A percentile compares a stretch with the other conserved stretches of the same genome.
These are phyloP conservation scores for Blastobotrys illinoisensis DNA, from an alignment of 1,139 yeast species.

Conservation along the genomic window DNA sequence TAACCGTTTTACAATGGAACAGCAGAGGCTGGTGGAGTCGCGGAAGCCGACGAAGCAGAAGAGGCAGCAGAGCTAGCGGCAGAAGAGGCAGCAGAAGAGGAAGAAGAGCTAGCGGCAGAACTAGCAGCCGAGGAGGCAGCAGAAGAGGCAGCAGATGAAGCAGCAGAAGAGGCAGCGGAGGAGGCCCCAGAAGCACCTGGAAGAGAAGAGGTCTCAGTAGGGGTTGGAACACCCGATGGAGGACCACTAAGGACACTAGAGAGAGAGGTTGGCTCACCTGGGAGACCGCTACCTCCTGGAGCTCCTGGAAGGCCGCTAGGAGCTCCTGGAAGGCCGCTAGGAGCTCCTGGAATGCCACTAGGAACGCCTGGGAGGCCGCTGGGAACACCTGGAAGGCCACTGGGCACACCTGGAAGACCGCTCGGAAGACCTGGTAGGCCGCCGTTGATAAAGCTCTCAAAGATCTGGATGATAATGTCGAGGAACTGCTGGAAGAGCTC, in stretches of 20 bases:
- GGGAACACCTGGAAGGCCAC: neutral
- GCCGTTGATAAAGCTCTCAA: neutral
- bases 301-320: neutral
- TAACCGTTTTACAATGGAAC: neutral
- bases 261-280: neutral
- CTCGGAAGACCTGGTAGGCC: neutral
- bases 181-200: neutral
- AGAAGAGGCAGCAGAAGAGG: neutral
- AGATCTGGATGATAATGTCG: neutral
- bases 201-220: neutral
- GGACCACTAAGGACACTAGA: neutral
- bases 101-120: neutral
- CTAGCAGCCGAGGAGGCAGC: neutral
- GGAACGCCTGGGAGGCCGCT: neutral
- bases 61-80: neutral
- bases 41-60: neutral
- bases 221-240: neutral
- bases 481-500: neutral
- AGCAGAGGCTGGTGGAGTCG: no score
- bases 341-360: neutral
- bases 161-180: neutral
- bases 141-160: neutral
- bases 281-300: neutral
- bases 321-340: neutral
- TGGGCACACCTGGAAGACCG: neutral